Evolutionary conservation across 169 alveolate species (phyloP).

Genomic region (Plasmodium fragile): DNA sequence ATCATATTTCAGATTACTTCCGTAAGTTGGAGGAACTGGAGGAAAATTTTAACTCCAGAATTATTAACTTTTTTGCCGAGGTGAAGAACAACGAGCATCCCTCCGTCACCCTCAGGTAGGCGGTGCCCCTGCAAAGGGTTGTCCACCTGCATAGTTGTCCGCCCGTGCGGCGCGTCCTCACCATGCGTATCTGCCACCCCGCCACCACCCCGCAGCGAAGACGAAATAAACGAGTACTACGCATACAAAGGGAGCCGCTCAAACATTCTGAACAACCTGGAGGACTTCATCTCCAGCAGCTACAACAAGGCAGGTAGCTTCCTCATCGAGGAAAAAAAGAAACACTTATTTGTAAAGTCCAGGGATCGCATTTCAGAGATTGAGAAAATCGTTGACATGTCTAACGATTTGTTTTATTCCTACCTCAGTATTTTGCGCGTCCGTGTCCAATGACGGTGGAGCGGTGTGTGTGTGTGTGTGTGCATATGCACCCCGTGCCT

Average conservation of each 20-base stretch:
- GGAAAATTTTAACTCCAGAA: slow-evolving; percentile 34
- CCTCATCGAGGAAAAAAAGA: slow-evolving; percentile 69
- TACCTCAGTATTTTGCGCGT: slow-evolving; percentile 23
- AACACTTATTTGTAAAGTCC: slow-evolving; percentile 43
- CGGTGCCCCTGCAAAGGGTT: background rate
- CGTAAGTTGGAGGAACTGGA: slow-evolving; percentile 63
- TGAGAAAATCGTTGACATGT: slow-evolving; percentile 39
- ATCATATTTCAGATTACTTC: slow-evolving; percentile 26
- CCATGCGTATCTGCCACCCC: background rate
- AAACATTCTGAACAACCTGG: slow-evolving; percentile 48
- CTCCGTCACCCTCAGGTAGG: slow-evolving; percentile 27
- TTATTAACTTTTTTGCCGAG: slow-evolving; percentile 53
- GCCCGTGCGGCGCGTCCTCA: background rate
- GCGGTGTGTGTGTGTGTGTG: background rate
- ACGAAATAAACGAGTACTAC: slow-evolving; percentile 66
- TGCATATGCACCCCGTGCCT: background rate
- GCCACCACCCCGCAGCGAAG: slow-evolving; percentile 14
- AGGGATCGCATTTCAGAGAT: slow-evolving; percentile 56
- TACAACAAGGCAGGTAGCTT: slow-evolving; percentile 31
- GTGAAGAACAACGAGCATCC: slow-evolving; percentile 71
- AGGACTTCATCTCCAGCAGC: slow-evolving; percentile 54
- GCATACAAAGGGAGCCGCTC: slow-evolving; percentile 47
- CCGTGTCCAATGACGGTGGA: background rate
- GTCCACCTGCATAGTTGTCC: too few species aligned
- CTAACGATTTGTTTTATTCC: slow-evolving; percentile 51